Percentiles rank a stretch among this genome's conserved stretches.
These are phyloP conservation scores for Fusarium nisikadoi DNA, from an alignment of 2,329 filamentous ascomycete species.

Conservation along the genomic window DNA sequence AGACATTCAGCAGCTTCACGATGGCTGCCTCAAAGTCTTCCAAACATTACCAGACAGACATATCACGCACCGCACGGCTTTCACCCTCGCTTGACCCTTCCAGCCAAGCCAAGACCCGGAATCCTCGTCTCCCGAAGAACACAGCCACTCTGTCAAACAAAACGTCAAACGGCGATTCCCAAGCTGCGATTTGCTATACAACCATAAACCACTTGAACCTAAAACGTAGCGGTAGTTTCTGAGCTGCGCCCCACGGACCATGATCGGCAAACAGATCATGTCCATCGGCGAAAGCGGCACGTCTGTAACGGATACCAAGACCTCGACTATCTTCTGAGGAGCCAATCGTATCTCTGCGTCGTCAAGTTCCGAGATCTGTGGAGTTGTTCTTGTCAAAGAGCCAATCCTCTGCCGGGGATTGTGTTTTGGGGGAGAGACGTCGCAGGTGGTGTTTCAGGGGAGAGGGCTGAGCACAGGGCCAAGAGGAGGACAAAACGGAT, in stretches of 20 bases:
- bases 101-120: constrained; percentile 8
- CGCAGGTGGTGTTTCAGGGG: constrained; percentile 13
- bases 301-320: not conserved
- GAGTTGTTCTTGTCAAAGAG: not conserved
- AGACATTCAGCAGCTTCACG: constrained; percentile 6
- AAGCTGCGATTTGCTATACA: not conserved
- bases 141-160: constrained; percentile 21
- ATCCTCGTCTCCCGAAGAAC: constrained; percentile 7
- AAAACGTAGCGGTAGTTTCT: not conserved
- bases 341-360: constrained; percentile 1
- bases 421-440: not conserved
- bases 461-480: not conserved
- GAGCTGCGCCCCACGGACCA: not conserved
- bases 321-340: not conserved
- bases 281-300: not conserved
- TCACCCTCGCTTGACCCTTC: constrained; percentile 48
- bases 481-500: not conserved
- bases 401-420: not conserved
- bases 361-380: constrained; percentile 13
- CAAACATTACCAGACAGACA: constrained; percentile 2
- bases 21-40: not conserved
- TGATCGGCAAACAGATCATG: not conserved
- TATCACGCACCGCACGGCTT: not conserved
- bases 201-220: not conserved
- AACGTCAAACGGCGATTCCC: not conserved